phyloP scores from a whole-genome alignment of 1,284 basidiomycete genomes.

The Clitocybe nebularis region DNA sequence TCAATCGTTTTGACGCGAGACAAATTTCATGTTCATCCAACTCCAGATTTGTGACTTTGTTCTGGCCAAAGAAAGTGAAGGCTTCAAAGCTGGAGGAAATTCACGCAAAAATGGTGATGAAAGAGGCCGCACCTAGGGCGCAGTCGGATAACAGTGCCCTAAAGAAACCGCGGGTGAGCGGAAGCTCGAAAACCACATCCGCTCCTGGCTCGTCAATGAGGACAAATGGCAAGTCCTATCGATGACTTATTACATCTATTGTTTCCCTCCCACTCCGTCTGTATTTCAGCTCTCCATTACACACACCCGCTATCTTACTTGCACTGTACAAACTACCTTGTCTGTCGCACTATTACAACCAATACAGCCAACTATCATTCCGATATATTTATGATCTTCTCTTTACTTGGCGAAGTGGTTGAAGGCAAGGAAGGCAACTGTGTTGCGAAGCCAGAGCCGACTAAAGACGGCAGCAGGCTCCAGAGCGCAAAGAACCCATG shows the following conservation, averaged over 20 bases:
- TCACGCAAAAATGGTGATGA: slow-evolving; percentile 90
- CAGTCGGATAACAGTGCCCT: slow-evolving; percentile 36
- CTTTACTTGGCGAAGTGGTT: too few species aligned
- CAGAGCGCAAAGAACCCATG: too few species aligned
- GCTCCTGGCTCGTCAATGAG: slow-evolving; percentile 33
- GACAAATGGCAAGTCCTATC: slow-evolving; percentile 50
- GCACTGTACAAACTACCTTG: slow-evolving; percentile 13
- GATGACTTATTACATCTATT: slow-evolving; percentile 28
- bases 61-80: slow-evolving; percentile 97
- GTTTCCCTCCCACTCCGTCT: slow-evolving; percentile 11
- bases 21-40: slow-evolving; percentile 14
- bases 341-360: not conserved
- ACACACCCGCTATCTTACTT: slow-evolving; percentile 19
- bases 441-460: too few species aligned
- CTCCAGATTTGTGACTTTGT: slow-evolving; percentile 83
- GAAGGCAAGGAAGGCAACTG: too few species aligned
- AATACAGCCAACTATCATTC: too few species aligned
- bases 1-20: slow-evolving; percentile 5
- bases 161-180: slow-evolving; percentile 53
- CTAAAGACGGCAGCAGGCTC: not conserved
- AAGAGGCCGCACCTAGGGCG: slow-evolving; percentile 58
- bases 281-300: slow-evolving; percentile 18
- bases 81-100: slow-evolving; percentile 89
- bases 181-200: slow-evolving; percentile 40
- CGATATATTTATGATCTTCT: too few species aligned